Base-by-base conservation (phyloP, 176 grass and related monocot genomes). In the Miscanthus lutarioriparius region DNA sequence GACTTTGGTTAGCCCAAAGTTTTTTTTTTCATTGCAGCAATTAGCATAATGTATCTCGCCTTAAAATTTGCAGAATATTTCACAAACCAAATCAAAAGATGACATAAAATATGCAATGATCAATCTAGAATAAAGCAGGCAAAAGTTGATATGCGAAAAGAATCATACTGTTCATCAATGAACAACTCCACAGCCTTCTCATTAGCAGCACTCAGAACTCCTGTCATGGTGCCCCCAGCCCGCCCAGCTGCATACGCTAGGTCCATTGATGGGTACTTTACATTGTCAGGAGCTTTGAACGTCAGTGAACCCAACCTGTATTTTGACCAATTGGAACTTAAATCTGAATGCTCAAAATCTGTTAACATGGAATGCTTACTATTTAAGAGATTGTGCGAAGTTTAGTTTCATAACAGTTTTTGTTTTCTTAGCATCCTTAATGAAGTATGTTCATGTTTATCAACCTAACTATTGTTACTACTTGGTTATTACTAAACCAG, bases 111-210 rank as follows among this genome's bases (percentile, higher is more conserved):
- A 75, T 32, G 70, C 59, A 86, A 62, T 78, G 35, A 64, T 28
- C 33, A 78, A 20, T 82, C 33, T 23, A 68, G 45, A 89, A 48
- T 2, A 62, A 68, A 70, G 13, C 16, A 3, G 49, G 49, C 7
- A 80, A 39, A 43, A 20, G 41, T 48, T 68, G 48, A 85, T 73
- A 49, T 2, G 71, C 71, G 49, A 40, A 83, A 69, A 68, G 59
- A 49, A 76, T 79, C 70, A 64, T 94, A 99, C 96, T 94, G 94
- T 88, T 96, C 96, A 38, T 87, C 84, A 13, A 99, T 96, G 88
- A 99, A 99, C 84, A 99, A 84, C 75, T 99, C 96, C 61, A 99
- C 96, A 7, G 96, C 96, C 89, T 99, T 99, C 86, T 99, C 96
- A 49, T 99, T 96, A 75, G 96, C 96, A 49, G 96, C 96, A 27